Evolutionary conservation across 2,329 filamentous ascomycete species (phyloP).

Genomic region (Pseudocercospora vitis): DNA sequence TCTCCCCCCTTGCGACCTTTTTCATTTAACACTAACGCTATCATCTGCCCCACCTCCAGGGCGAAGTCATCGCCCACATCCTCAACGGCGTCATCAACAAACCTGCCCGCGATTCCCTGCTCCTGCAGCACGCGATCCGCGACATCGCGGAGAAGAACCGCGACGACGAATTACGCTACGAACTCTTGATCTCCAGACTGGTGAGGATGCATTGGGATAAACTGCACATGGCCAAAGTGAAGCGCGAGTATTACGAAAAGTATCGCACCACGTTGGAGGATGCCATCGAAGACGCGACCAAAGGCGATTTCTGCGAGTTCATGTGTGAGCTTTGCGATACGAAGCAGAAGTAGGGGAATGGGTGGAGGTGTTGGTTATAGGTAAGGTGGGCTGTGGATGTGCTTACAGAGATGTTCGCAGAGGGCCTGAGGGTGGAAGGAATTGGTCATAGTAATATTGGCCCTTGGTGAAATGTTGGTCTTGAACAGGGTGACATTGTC

Average conservation of each 20-base stretch:
- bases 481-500: too few species aligned
- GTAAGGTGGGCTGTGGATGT: not conserved
- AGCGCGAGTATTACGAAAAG: slow-evolving; percentile 74
- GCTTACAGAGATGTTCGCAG: too few species aligned
- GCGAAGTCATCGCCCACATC: slow-evolving; percentile 90
- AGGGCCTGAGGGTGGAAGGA: too few species aligned
- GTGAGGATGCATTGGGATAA: slow-evolving; percentile 93
- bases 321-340: slow-evolving; percentile 35
- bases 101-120: slow-evolving; percentile 85
- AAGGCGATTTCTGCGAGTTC: slow-evolving; percentile 59
- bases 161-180: slow-evolving; percentile 63
- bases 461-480: too few species aligned
- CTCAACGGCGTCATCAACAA: slow-evolving; percentile 96
- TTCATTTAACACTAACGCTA: not conserved
- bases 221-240: slow-evolving; percentile 74
- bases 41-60: slow-evolving; percentile 54
- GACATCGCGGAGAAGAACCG: slow-evolving; percentile 49
- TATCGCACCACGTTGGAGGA: slow-evolving; percentile 74
- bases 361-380: too few species aligned
- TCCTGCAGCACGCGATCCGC: slow-evolving; percentile 81
- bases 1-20: slow-evolving; percentile 13
- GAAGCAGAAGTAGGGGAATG: slow-evolving; percentile 1
- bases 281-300: slow-evolving; percentile 74
- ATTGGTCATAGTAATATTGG: too few species aligned
- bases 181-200: slow-evolving; percentile 82